Evolutionary conservation across 1,139 yeast species (phyloP), one percentile per base, ranked within the genome.

Genomic region (Tardiomyces digboiensis): DNA sequence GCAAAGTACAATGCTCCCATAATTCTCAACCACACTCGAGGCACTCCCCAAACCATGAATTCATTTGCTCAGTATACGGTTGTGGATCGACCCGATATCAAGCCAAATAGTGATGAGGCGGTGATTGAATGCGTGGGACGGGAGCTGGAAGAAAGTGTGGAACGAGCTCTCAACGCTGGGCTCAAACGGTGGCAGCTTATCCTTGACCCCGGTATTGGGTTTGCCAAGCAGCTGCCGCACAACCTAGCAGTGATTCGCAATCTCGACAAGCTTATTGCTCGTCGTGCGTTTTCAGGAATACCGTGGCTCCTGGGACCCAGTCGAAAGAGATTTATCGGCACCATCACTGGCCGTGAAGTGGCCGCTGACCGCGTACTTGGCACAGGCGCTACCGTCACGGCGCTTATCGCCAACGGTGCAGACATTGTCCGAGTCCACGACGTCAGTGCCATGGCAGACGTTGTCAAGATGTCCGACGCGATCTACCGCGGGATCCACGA

Each of bases 201-300:
- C 16, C 59, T 88, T 12, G 99, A 91, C 61, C 98, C 99, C 0
- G 98, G 98, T 1, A 66, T 91, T 43, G 98, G 98, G 1, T 91
- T 91, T 65, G 97, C 97, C 19, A 91, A 91, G 60, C 73, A 72
- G 44, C 56, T 74, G 39, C 53, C 62, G 8, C 96, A 89, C 56
- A 91, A 89, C 60, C 55, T 89, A 39, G 71, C 74, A 12, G 55
- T 88, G 1, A 70, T 91, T 22, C 74, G 78, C 47, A 70, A 79
- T 45, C 72, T 83, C 2, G 45, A 45, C 4, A 51, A 49, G 21
- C 56, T 67, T 19, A 37, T 50, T 3, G 39, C 46, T 7, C 71
- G 79, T 4, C 61, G 56, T 41, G 56, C 60, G 7, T 54, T 72
- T 26, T 55, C 57, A 36, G 70, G 66, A 2, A 58, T 83, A 44